Evolutionary conservation across 164 flowering plant genomes (phyloP), one percentile per base, ranked within the genome.

Genomic region (Macadamia integrifolia): DNA sequence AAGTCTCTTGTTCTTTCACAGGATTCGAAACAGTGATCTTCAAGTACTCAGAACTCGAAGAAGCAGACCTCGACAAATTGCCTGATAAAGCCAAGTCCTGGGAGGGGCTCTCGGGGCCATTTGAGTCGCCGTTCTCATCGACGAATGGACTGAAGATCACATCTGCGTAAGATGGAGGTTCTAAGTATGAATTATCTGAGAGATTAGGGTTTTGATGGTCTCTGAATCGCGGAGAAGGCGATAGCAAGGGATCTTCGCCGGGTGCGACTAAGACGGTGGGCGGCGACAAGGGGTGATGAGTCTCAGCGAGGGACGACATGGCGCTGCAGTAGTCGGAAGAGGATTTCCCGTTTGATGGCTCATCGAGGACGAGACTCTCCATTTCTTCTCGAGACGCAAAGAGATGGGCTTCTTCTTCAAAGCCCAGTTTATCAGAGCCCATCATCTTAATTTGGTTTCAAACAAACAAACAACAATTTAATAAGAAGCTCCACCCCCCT

Each of bases 21-120:
- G 98, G 98, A 75, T 83, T 72, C 6, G 93, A 88, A 1, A 95
- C 98, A 11, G 88, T 62, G 43, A 90, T 91, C 58, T 66, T 80
- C 71, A 92, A 60, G 58, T 81, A 87, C 14, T 81, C 86, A 3
- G 84, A 72, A 61, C 68, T 66, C 12, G 79, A 75, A 18, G 86
- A 74, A 17, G 69, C 60, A 9, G 81, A 80, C 67, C 82, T 62
- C 66, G 83, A 72, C 12, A 79, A 1, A 67, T 5, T 8, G 6
- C 61, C 23, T 28, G n/a, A 61, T 31, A 63, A 46, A 62, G 72
- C 52, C 13, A 72, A 64, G 32, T 50, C 72, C 5, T 58, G 61
- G 15, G 14, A 65, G 28, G 73, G 75, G 70, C 80, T 75, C 4
- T 76, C 86, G 11, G 48, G 8, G 58, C 75, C 82, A 62, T 80